Base-by-base conservation (phyloP, 1,284 basidiomycete genomes). In the Xerocomus nothofagi region DNA sequence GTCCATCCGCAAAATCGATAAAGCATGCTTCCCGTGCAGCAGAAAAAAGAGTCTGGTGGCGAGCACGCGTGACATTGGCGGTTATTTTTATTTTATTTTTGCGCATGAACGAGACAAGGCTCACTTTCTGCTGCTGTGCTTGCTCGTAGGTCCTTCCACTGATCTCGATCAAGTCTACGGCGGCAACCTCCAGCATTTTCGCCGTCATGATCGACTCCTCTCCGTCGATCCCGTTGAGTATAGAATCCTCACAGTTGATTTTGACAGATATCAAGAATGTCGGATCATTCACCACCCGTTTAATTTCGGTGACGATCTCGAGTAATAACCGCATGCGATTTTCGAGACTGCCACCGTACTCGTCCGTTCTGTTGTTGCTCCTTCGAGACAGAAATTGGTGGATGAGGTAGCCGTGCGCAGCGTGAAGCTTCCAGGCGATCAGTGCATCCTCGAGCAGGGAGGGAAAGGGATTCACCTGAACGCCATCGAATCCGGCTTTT, bases 111-210 rank as follows among this genome's bases (percentile, higher is more conserved):
- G 10, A 62, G 17, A 51, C n/a, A 5, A 33, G n/a, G 11, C 51
- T 39, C 34, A 63, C 68, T 27, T 26, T 52, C 2, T 42, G 53
- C 36, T 44, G 49, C 57, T 68, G 15, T 2, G 54, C 67, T 39
- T 61, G 57, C 50, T 77, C 74, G 52, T 76, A 78, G 0, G 68
- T 73, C 24, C 76, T 73, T 15, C 77, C 76, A 15, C 62, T 67
- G 43, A 78, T 54, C 55, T 80, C 80, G 34, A 82, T 76, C 56
- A 82, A 65, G 59, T 81, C 78, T 4, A 80, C 66, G 1, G 68
- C 67, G 2, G 62, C 64, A 10, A 58, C 63, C 51, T 80, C 78
- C 34, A 81, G 65, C 57, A 71, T 62, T 43, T 65, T 55, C 39
- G 75, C 74, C 9, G 75, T 71, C 40, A 60, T 48, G 40, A 71